A percentile compares a stretch with the other conserved stretches of the same genome.
These are phyloP conservation scores for Rhamnella rubrinervis DNA, from an alignment of 331 rosid species.

Conservation along the genomic window DNA sequence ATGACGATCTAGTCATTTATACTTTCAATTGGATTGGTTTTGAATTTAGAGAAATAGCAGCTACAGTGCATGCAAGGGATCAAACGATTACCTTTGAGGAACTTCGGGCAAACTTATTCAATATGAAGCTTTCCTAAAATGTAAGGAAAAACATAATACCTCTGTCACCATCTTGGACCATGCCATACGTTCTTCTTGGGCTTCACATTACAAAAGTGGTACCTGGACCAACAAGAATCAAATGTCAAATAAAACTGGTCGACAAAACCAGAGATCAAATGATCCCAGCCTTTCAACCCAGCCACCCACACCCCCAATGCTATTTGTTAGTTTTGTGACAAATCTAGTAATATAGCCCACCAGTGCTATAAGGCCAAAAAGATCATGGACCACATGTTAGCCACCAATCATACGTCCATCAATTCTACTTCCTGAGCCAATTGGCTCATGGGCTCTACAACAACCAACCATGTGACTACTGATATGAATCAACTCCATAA, in stretches of 20 bases:
- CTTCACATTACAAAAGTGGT: neutral
- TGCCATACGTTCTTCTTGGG: neutral
- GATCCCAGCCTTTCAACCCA: too few relatives aligned
- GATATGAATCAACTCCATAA: neutral
- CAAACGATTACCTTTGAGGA: neutral
- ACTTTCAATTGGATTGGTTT: neutral
- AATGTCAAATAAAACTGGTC: neutral
- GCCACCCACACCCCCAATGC: too few relatives aligned
- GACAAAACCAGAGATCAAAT: neutral
- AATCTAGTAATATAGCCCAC: neutral
- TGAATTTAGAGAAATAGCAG: neutral
- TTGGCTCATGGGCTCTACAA: neutral
- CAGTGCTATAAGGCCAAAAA: neutral
- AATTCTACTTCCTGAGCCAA: too few relatives aligned
- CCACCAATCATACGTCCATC: neutral
- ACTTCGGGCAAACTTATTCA: neutral
- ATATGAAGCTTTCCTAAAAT: neutral
- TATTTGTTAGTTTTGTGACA: neutral
- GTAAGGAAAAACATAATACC: neutral
- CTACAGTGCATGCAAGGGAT: neutral
- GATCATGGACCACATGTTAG: neutral
- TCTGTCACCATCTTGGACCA: neutral
- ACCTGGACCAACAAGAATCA: neutral
- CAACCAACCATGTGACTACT: neutral
- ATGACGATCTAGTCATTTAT: neutral